These are phyloP conservation scores for Eurotiales sp. DNA, from an alignment of 2,329 filamentous ascomycete species.

Conservation along the genomic window DNA sequence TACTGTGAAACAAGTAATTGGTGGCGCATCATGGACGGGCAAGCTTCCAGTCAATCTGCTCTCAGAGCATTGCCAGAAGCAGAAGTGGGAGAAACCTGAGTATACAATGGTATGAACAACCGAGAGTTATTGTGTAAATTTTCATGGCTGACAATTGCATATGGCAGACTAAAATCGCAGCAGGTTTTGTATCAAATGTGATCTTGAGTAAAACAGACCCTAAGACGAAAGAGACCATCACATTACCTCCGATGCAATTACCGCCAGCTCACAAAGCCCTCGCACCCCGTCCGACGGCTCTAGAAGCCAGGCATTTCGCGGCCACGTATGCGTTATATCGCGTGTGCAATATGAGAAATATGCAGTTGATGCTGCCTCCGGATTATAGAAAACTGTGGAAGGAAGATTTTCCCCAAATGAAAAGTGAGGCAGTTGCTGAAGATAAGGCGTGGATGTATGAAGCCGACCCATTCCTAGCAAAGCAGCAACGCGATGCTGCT, in stretches of 20 bases:
- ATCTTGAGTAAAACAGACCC: constrained; percentile 68
- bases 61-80: constrained; percentile 90
- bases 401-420: constrained; percentile 75
- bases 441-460: constrained; percentile 87
- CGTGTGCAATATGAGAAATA: constrained; percentile 91
- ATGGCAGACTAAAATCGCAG: constrained; percentile 57
- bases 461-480: constrained; percentile 83
- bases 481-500: constrained; percentile 74
- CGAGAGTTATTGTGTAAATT: not conserved
- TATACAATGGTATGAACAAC: constrained; percentile 66
- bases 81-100: constrained; percentile 91
- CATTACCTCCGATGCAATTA: constrained; percentile 76
- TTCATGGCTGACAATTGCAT: not conserved
- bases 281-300: constrained; percentile 69
- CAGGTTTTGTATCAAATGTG: constrained; percentile 76
- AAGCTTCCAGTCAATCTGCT: constrained; percentile 93
- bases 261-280: constrained; percentile 73
- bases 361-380: constrained; percentile 90
- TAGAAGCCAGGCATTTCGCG: constrained; percentile 90
- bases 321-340: constrained; percentile 88
- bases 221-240: constrained; percentile 75
- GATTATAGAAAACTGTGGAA: constrained; percentile 90
- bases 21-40: constrained; percentile 93
- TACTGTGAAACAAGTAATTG: constrained; percentile 72
- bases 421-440: constrained; percentile 73